phyloP scores from a whole-genome alignment of 805 yeast genomes.

The Candida parachauliodes region DNA sequence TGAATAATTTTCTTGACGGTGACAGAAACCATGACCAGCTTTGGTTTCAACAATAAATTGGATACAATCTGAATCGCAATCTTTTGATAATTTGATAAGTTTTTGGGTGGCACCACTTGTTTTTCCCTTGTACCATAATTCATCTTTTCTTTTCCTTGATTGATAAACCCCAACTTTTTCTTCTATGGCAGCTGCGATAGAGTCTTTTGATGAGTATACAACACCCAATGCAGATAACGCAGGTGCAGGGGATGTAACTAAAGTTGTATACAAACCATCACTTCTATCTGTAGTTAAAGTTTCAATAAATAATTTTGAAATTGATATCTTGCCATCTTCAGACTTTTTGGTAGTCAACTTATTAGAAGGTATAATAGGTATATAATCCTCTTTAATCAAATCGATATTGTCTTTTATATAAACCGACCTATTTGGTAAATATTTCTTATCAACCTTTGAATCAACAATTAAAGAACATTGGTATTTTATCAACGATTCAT shows the following conservation, averaged over 20 bases:
- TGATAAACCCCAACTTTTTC: conserved; percentile 89
- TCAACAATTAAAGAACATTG: conserved; percentile 24
- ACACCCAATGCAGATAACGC: conserved; percentile 63
- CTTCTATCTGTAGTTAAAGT: conserved; percentile 73
- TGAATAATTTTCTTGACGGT: conserved; percentile 65
- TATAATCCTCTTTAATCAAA: conserved; percentile 28
- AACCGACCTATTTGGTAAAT: conserved; percentile 20
- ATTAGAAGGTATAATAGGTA: conserved; percentile 23
- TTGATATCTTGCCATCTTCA: conserved; percentile 24
- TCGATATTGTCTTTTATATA: conserved; percentile 22
- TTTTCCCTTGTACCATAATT: conserved; percentile 93
- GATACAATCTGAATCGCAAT: conserved; percentile 91
- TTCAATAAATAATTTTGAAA: conserved; percentile 45
- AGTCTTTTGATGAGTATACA: conserved; percentile 83
- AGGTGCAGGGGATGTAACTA: conserved; percentile 69
- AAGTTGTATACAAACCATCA: conserved; percentile 82
- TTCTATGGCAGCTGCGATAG: conserved; percentile 76
- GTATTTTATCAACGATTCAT: conserved; percentile 10
- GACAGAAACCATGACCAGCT: conserved; percentile 88
- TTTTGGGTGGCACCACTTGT: conserved; percentile 95
- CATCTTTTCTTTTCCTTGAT: conserved; percentile 73
- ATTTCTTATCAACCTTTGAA: conserved; percentile 25
- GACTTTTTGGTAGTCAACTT: conserved; percentile 21
- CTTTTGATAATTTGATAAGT: conserved; percentile 62
- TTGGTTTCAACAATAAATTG: conserved; percentile 80